Conservation (phyloP, 164 flowering plant species). For the Umbilicus rupestris region DNA sequence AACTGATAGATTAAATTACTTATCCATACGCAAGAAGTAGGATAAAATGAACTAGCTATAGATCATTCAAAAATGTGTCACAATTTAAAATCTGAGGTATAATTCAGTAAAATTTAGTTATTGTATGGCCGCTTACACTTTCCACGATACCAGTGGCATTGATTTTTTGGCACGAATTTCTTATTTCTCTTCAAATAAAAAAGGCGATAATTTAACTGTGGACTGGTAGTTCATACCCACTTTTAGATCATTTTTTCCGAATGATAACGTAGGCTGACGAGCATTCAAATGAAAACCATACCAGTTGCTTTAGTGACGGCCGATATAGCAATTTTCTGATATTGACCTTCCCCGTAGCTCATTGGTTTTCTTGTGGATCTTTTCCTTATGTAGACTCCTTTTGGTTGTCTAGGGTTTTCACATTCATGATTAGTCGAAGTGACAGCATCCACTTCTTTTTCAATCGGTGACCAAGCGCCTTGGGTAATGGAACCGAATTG, state of each 20-base stretch:
- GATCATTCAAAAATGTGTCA: background rate
- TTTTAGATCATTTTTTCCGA: background rate
- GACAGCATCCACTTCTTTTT: conserved; percentile 28
- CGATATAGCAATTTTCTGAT: conserved; percentile 43
- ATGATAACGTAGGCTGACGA: background rate
- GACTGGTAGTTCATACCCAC: no score
- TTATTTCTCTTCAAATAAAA: no score
- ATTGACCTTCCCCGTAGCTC: conserved; percentile 19
- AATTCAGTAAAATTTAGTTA: no score
- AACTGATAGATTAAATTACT: background rate
- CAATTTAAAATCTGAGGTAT: background rate
- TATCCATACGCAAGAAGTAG: background rate
- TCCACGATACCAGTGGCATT: background rate
- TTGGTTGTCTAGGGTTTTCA: conserved; percentile 14
- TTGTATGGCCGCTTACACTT: background rate
- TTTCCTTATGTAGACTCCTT: conserved; percentile 19
- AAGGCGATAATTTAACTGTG: no score
- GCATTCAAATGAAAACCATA: conserved; percentile 15
- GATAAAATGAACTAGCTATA: background rate
- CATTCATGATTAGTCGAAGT: conserved; percentile 4
- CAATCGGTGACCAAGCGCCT: conserved; percentile 79
- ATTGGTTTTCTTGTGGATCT: conserved; percentile 18
- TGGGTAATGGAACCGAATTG: conserved; percentile 31
- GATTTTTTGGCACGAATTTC: background rate
- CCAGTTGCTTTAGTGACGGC: conserved; percentile 62